phyloP scores from a whole-genome alignment of 768 basidiomycete species.

The Lactarius akahatsu region DNA sequence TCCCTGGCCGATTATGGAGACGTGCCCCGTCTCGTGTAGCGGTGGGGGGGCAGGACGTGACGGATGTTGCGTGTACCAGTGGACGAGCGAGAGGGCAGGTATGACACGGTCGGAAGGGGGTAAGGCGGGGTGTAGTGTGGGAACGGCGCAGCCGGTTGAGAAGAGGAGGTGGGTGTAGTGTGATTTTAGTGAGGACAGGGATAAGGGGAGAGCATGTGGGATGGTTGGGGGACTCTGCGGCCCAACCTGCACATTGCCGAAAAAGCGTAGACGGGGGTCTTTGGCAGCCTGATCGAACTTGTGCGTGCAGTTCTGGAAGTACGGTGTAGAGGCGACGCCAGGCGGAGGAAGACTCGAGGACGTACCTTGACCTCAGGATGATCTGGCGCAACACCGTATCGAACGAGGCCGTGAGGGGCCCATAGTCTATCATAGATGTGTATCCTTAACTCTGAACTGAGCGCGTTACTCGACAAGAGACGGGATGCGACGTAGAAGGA shows the following conservation, averaged over 20 bases:
- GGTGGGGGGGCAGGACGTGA: slow-evolving; percentile 59
- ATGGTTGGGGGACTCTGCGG: slow-evolving; percentile 33
- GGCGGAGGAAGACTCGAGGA: neutral
- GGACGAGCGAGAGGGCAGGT: slow-evolving; percentile 81
- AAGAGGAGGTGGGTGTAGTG: slow-evolving; percentile 87
- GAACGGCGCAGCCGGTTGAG: slow-evolving; percentile 78
- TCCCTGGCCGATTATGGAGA: slow-evolving; percentile 88
- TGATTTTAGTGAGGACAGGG: slow-evolving; percentile 57
- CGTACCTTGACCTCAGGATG: slow-evolving; percentile 96
- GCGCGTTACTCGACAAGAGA: slow-evolving; percentile 53
- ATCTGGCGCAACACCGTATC: slow-evolving; percentile 97
- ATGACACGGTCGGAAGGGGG: slow-evolving; percentile 52
- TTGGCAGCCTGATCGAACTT: slow-evolving; percentile 83
- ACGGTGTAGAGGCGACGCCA: slow-evolving; percentile 5
- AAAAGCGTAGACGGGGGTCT: slow-evolving; percentile 52
- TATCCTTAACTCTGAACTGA: slow-evolving; percentile 48
- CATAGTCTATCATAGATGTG: slow-evolving; percentile 93
- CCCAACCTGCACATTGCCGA: too few relatives aligned
- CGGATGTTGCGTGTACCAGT: slow-evolving; percentile 98
- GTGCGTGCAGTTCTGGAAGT: slow-evolving; percentile 83
- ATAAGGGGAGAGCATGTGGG: slow-evolving; percentile 54
- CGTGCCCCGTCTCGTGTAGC: slow-evolving; percentile 63
- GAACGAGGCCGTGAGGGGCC: slow-evolving; percentile 90
- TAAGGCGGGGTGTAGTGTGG: slow-evolving; percentile 56
- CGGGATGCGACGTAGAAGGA: slow-evolving; percentile 92